Conservation (phyloP, 2,329 filamentous ascomycete species). For the Ambrosiella xylebori region DNA sequence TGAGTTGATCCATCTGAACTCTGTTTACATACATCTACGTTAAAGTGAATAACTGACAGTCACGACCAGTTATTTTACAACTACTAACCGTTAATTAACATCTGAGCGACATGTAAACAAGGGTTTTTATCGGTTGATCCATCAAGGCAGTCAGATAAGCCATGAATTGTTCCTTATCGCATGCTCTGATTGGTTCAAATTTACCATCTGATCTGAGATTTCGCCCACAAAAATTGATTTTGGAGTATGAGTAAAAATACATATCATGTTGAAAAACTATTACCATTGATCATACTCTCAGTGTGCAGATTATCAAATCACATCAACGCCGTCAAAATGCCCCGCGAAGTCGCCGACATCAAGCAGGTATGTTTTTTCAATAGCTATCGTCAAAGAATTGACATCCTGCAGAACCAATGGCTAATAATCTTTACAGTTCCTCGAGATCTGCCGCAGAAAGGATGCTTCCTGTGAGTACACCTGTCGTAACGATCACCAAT, state of each 20-base stretch:
- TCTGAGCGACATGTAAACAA: neutral
- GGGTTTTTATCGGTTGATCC: slow-evolving; percentile 2
- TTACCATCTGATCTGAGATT: slow-evolving; percentile 9
- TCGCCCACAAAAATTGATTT: slow-evolving; percentile 13
- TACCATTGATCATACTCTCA: slow-evolving; percentile 13
- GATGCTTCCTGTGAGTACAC: slow-evolving; percentile 85
- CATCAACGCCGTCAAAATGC: slow-evolving; percentile 52
- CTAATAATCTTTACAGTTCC: slow-evolving; percentile 48
- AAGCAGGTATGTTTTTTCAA: slow-evolving; percentile 45
- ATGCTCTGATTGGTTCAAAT: slow-evolving; percentile 7
- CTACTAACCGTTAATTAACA: neutral
- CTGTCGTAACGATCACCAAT: neutral
- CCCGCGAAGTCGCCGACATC: slow-evolving; percentile 95
- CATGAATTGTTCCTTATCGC: neutral
- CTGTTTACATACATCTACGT: no score
- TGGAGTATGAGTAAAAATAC: slow-evolving; percentile 11
- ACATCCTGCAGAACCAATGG: neutral
- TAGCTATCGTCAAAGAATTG: neutral
- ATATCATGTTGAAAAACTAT: slow-evolving; percentile 12
- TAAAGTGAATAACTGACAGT: no score
- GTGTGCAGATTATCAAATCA: slow-evolving; percentile 14
- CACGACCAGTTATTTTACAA: neutral
- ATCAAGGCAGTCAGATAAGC: slow-evolving; percentile 12
- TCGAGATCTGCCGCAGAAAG: slow-evolving; percentile 99
- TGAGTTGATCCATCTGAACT: no score